These are phyloP conservation scores for Cryptosporidium felis DNA, from an alignment of 169 alveolate genomes.

Conservation along the genomic window DNA sequence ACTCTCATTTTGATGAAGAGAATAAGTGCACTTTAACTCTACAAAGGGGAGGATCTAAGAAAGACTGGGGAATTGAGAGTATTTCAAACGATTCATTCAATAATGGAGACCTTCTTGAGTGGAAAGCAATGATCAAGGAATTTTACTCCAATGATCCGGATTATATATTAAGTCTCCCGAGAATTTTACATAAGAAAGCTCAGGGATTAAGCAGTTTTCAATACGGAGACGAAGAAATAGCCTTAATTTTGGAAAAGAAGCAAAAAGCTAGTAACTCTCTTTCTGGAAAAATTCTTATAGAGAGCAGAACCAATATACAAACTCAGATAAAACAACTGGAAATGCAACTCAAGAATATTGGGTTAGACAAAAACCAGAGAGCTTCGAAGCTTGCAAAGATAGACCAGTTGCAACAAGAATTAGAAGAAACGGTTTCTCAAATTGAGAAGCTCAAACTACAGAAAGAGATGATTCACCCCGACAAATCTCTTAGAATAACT, in stretches of 20 bases:
- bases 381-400: slow-evolving; percentile 19
- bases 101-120: slow-evolving; percentile 56
- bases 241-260: slow-evolving; percentile 41
- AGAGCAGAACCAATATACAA: slow-evolving; percentile 46
- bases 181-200: slow-evolving; percentile 26
- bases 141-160: slow-evolving; percentile 33
- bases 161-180: slow-evolving; percentile 21
- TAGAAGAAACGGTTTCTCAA: slow-evolving; percentile 30
- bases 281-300: slow-evolving; percentile 57
- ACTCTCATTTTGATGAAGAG: slow-evolving; percentile 3
- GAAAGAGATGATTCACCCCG: slow-evolving; percentile 61
- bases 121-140: slow-evolving; percentile 66
- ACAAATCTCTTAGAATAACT: slow-evolving; percentile 38
- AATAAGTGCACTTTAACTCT: slow-evolving; percentile 21
- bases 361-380: slow-evolving; percentile 4
- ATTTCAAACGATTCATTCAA: slow-evolving; percentile 24
- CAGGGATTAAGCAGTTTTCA: slow-evolving; percentile 6
- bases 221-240: slow-evolving; percentile 58
- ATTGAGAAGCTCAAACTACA: slow-evolving; percentile 43
- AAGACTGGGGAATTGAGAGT: slow-evolving; percentile 49
- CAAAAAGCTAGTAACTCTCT: neutral
- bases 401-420: slow-evolving; percentile 49
- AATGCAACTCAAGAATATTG: slow-evolving; percentile 24
- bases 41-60: slow-evolving; percentile 67
- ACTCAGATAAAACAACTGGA: slow-evolving; percentile 55